Evolutionary conservation across 78 protist species (phyloP), one percentile per base, ranked within the genome.

Genomic region (Dictyostelium brefeldianum): DNA sequence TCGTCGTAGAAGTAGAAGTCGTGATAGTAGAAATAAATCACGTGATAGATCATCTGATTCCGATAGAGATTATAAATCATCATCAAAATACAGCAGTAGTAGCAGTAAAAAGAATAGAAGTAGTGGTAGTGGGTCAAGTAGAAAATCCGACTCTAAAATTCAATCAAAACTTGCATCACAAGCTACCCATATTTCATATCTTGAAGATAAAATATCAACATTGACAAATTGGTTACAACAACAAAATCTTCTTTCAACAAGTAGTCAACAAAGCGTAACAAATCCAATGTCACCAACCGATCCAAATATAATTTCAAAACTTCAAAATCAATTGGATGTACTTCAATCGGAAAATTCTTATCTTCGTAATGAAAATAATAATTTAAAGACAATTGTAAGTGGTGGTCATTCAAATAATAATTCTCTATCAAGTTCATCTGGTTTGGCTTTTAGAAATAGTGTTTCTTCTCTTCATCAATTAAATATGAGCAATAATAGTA

Each of bases 141-240:
- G 70, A 12, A 74, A 84, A 64, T 36, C 71, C 2, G 43, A 25
- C 47, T 46, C 77, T 51, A 80, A 87, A 50, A 74, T 87, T n/a
- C 93, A 87, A 77, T 43, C 71, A 5, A 87, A 87, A 51, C 77
- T 87, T 18, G 79, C 46, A 3, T 75, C 70, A 17, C 93, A 87
- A 51, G 53, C 56, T 7, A 74, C 64, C 48, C 93, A 87, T 56
- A 87, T 87, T 15, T 77, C 83, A 9, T 87, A 64, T 57, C 84
- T 87, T 11, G 93, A 87, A 51, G 93, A 87, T 43, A 87, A 87
- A 54, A 87, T 87, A 31, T 69, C 83, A 22, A 36, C 83, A 2
- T 67, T 87, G 5, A 87, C 93, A 6, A 77, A 74, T 22, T 70
- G 80, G 78, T 29, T 87, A 15, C 83, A 74, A 67, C 79, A 29